Conservation (phyloP, 2,329 filamentous ascomycete species). For the Dothideomycetidae sp. region DNA sequence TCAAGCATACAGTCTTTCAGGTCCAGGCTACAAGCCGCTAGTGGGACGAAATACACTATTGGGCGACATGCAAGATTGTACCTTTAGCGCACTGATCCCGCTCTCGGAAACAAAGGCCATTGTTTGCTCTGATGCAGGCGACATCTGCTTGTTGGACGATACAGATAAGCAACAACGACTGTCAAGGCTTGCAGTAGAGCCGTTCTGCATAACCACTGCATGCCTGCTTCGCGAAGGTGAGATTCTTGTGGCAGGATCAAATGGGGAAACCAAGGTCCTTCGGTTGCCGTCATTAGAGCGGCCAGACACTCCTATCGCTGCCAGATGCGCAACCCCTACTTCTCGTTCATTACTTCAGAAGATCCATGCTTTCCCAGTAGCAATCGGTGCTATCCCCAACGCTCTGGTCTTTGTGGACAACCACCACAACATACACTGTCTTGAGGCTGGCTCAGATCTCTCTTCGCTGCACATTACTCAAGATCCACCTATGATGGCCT, state of each 20-base stretch:
- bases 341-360: not conserved
- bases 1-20: constrained; percentile 9
- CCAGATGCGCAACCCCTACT: constrained; percentile 1
- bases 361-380: constrained; percentile 8
- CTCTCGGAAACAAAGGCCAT: constrained; percentile 63
- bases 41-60: constrained; percentile 70
- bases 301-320: constrained; percentile 1
- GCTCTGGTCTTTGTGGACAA: constrained; percentile 48
- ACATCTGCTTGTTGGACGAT: constrained; percentile 80
- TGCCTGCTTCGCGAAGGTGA: constrained; percentile 42
- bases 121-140: constrained; percentile 73
- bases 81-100: constrained; percentile 62
- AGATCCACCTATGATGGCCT: constrained; percentile 20
- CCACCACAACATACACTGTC: constrained; percentile 52
- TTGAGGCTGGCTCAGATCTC: not conserved
- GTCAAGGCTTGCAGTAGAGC: constrained; percentile 48
- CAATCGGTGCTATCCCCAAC: constrained; percentile 11
- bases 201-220: constrained; percentile 55
- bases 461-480: not conserved
- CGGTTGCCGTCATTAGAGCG: not conserved
- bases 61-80: constrained; percentile 65
- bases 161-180: constrained; percentile 57
- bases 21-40: constrained; percentile 50
- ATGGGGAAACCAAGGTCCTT: constrained; percentile 32
- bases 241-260: constrained; percentile 55